phyloP scores from a whole-genome alignment of 2,329 filamentous ascomycete species.

The Verticillium longisporum region DNA sequence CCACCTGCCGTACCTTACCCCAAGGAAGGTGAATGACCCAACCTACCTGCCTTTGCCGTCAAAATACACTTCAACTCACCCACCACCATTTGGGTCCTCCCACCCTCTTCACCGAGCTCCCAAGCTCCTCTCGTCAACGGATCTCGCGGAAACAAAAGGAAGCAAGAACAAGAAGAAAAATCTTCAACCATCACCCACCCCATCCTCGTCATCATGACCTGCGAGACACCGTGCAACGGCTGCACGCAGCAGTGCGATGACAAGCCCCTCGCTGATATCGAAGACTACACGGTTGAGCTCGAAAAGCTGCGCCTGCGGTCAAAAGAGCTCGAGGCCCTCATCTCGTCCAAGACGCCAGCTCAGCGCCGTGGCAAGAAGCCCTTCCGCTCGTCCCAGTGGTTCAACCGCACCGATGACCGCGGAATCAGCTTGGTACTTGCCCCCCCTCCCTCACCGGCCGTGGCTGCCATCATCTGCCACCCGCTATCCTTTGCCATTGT shows the following conservation, averaged over 20 bases:
- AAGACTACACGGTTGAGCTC: conserved; percentile 2
- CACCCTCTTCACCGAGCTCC: neutral
- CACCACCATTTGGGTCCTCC: neutral
- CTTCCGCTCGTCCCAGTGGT: conserved; percentile 9
- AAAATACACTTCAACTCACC: no score
- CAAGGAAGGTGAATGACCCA: no score
- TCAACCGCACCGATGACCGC: conserved; percentile 7
- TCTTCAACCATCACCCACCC: neutral
- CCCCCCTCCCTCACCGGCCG: neutral
- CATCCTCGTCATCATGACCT: neutral
- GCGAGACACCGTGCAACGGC: neutral
- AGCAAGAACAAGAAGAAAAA: no score
- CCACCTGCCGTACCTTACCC: neutral
- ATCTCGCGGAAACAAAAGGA: neutral
- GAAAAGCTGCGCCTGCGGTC: neutral
- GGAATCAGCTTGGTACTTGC: conserved; percentile 4
- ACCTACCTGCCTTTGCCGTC: no score
- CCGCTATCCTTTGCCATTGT: no score
- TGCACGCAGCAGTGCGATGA: conserved; percentile 1
- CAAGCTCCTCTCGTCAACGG: no score
- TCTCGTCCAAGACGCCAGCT: neutral
- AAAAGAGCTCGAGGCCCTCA: conserved; percentile 2
- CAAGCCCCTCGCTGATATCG: conserved; percentile 1
- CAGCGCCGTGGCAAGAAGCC: neutral
- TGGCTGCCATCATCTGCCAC: neutral